These are phyloP conservation scores for Mycena crocata DNA, from an alignment of 768 basidiomycete genomes.

Conservation along the genomic window DNA sequence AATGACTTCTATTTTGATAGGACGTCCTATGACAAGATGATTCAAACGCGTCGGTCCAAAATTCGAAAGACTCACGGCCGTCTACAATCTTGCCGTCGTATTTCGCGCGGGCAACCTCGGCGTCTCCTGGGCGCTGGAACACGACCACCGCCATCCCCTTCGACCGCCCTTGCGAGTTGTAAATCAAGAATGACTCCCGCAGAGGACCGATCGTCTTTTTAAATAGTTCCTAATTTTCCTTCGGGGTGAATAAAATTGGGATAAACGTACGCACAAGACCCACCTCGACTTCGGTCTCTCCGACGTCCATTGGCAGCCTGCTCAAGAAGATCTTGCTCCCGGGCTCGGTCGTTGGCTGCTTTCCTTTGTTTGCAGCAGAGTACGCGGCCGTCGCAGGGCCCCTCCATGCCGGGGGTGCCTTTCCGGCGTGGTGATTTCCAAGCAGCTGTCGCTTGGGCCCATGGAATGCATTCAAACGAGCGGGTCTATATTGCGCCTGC, in stretches of 20 bases:
- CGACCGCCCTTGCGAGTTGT: constrained; percentile 79
- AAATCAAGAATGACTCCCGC: constrained; percentile 76
- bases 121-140: constrained; percentile 75
- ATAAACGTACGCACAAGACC: constrained; percentile 29
- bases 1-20: constrained; percentile 75
- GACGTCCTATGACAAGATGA: constrained; percentile 58
- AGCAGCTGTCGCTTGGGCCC: constrained; percentile 66
- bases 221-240: constrained; percentile 72
- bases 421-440: constrained; percentile 67
- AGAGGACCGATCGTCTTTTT: constrained; percentile 81
- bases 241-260: not conserved
- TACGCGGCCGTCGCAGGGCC: constrained; percentile 22
- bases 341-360: constrained; percentile 38
- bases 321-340: constrained; percentile 80
- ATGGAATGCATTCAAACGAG: constrained; percentile 61
- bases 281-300: constrained; percentile 76
- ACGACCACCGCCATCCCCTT: constrained; percentile 85
- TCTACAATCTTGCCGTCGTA: constrained; percentile 85
- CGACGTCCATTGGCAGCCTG: constrained; percentile 74
- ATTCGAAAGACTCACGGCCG: constrained; percentile 53
- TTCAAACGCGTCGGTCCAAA: not conserved
- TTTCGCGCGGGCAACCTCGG: constrained; percentile 69
- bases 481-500: constrained; percentile 32
- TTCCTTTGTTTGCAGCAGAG: constrained; percentile 43
- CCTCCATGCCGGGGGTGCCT: constrained; percentile 73